These are phyloP conservation scores for Bombardia bombarda DNA, from an alignment of 495 filamentous ascomycete genomes.

Conservation along the genomic window DNA sequence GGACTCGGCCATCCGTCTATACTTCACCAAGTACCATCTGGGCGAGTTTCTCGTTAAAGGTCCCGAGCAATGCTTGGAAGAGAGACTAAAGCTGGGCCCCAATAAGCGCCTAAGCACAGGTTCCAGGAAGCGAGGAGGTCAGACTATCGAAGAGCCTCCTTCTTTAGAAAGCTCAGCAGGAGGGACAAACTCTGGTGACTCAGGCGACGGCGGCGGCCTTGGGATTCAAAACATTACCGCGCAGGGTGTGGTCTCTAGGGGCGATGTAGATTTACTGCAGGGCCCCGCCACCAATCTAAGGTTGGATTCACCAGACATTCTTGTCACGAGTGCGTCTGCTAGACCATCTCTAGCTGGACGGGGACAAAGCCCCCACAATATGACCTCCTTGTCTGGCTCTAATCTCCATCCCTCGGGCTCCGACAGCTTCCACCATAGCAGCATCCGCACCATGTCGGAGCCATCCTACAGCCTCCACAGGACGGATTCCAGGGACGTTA, in stretches of 20 bases:
- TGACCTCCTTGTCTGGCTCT: too few species aligned
- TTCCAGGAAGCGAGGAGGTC: background rate
- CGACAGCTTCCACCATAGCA: slow-evolving; percentile 14
- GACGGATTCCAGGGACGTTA: slow-evolving; percentile 6
- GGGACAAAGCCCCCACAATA: too few species aligned
- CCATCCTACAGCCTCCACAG: slow-evolving; percentile 7
- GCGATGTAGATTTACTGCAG: too few species aligned
- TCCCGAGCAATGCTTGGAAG: slow-evolving; percentile 32
- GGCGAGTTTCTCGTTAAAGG: slow-evolving; percentile 41
- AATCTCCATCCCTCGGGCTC: slow-evolving; percentile 23
- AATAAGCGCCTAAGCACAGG: slow-evolving; percentile 4
- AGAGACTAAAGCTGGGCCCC: slow-evolving; percentile 29
- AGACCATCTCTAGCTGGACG: slow-evolving; percentile 19
- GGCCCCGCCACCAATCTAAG: background rate
- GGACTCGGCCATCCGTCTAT: slow-evolving; percentile 39
- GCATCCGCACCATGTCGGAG: slow-evolving; percentile 23
- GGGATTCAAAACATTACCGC: slow-evolving; percentile 17
- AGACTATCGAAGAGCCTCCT: background rate
- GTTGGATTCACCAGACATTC: slow-evolving; percentile 25
- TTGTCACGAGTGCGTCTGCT: slow-evolving; percentile 23
- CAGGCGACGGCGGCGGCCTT: background rate
- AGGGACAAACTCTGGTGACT: too few species aligned
- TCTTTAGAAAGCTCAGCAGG: too few species aligned
- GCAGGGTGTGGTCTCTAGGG: slow-evolving; percentile 10
- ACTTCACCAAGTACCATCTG: slow-evolving; percentile 43